A percentile compares a stretch with the other conserved stretches of the same genome.
Conservation (phyloP, 176 grass and related monocot species). For the Lolium rigidum region DNA sequence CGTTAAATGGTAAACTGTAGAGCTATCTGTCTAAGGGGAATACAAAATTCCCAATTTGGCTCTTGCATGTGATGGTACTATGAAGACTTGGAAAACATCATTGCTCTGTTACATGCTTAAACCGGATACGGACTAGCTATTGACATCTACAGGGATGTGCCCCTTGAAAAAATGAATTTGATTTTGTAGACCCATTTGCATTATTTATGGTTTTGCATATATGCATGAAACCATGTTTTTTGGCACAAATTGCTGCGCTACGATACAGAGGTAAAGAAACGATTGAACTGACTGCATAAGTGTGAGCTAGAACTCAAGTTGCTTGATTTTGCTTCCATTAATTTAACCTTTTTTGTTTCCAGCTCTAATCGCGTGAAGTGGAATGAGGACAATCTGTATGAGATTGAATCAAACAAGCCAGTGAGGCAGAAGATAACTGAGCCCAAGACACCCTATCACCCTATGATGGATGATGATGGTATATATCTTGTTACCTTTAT, state of each 20-base stretch:
- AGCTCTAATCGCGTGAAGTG: constrained; percentile 65
- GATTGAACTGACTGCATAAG: not conserved
- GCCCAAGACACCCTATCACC: constrained; percentile 95
- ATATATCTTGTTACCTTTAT: constrained; percentile 39
- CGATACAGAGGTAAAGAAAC: constrained; percentile 12
- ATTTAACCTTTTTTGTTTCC: constrained; percentile 23
- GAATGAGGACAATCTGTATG: constrained; percentile 90
- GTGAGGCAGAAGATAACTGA: constrained; percentile 98
- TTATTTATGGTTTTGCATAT: constrained; percentile 21
- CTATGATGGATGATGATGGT: constrained; percentile 97
- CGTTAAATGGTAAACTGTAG: not conserved
- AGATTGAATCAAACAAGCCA: constrained; percentile 97
- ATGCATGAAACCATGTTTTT: constrained; percentile 1
- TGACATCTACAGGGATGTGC: not conserved
- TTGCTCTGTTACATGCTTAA: not conserved
- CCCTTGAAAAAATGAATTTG: not conserved
- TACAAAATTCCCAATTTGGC: not conserved
- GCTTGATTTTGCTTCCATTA: constrained; percentile 22
- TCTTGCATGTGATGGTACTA: not conserved
- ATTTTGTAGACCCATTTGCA: not conserved
- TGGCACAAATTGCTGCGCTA: constrained; percentile 6
- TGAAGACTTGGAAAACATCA: not conserved
- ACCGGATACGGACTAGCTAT: not conserved
- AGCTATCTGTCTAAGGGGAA: constrained; percentile 19
- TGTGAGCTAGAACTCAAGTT: constrained; percentile 14